Base-by-base conservation (phyloP, 768 basidiomycete species). In the Termitomyces sp. region DNA sequence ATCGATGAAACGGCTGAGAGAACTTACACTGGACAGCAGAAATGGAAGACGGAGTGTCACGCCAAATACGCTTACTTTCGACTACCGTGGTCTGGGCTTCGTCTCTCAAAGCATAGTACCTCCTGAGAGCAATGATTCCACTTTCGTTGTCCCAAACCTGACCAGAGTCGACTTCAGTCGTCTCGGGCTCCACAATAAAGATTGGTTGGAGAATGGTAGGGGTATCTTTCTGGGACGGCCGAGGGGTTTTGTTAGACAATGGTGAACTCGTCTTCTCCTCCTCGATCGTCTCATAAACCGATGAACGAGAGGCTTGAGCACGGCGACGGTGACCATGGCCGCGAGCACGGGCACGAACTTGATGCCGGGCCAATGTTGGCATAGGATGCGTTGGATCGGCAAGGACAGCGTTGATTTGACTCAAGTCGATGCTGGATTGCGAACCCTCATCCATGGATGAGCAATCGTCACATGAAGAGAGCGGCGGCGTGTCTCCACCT, bases 271-370 rank as follows among this genome's bases (percentile, higher is more conserved):
- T 74, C 13, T 75, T 67, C 61, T 92, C 91, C 64, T 93, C 91
- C 55, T 90, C 79, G 48, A 93, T 92, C 0, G 87, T 91, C 67
- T 91, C 90, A 62, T 91, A 92, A 0, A 89, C 80, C 0, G 90
- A 91, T 0, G 83, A 74, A 4, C 87, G 79, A 13, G 86, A 87
- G 9, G 81, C 78, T 20, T 82, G 81, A 30, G 88, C 89, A 50
- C 89, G 82, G 36, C 88, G 85, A 39, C 85, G 85, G 67, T 91
- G 89, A 2, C 89, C 86, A 39, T 83, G 79, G 0, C 88, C 87
- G 18, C 79, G 80, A 9, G 82, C 81, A 24, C 85, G 75, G 24
- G 78, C 74, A 5, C 84, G 80, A 20, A 76, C 71, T 22, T 77
- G 70, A 45, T 77, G 70, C 33, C 82, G 72, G 3, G 75, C 71